Base-by-base conservation (phyloP, 495 filamentous ascomycete species). In the Aspergillus ellipticus region DNA sequence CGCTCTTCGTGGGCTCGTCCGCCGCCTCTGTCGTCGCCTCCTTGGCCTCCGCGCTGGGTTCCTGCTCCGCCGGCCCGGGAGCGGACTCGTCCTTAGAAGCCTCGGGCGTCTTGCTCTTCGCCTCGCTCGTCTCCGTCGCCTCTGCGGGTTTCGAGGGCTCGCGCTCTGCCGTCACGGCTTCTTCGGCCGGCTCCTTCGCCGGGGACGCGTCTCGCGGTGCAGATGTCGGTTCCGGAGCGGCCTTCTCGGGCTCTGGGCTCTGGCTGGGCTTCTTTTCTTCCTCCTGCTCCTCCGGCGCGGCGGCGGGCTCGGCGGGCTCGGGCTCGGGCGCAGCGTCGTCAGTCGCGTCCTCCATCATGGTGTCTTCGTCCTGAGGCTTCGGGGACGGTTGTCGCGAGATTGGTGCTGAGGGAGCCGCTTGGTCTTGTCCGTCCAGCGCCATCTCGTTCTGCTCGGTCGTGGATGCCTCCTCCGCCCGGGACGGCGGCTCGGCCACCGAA, bases 271-370 rank as follows among this genome's bases (percentile, higher is more conserved):
- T 66, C 55, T 65, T 58, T 15, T 69, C 63, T 4, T 62, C 64
- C 20, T 33, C 20, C 37, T 53, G 35, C 33, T 42, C 21, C 35
- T 53, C 35, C 21, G n/a, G n/a, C n/a, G n/a, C n/a, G n/a, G 49
- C 42, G 15, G 55, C 54, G 4, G 13, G 46, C 8, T 13, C 48
- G 28, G 59, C 56, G 21, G 46, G 42, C 4, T 31, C 24, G 29
- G 63, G 59, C 17, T 58, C 55, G 0, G 61, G 59, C 17, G 59
- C n/a, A n/a, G n/a, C 58, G 4, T 66, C 51, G 5, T 63, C 62
- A 2, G 64, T 68, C 9, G 73, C 82, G 59, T 87, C 85, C 57
- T 86, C 87, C 76, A 89, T 86, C 10, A 83, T 68, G 4, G 82
- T 76, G 61, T 88, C 86, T 53, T 85, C 82, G 21, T 82, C 82